Base-by-base conservation (phyloP, 192 early-diverging fungal genomes). In the Coemansia sp. region DNA sequence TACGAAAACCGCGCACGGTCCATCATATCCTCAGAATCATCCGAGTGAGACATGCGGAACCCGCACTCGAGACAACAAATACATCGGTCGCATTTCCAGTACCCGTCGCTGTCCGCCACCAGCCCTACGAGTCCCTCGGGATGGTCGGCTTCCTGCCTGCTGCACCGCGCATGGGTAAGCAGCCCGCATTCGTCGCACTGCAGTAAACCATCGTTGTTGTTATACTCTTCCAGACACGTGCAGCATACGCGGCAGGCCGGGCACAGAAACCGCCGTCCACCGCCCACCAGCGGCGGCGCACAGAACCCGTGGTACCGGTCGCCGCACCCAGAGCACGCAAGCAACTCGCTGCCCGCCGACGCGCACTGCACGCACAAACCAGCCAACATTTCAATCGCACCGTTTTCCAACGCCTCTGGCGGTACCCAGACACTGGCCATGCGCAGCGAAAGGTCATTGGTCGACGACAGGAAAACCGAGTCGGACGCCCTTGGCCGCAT, bases 301-400 rank as follows among this genome's bases (percentile, higher is more conserved):
- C 87, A 88, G 18, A 76, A 73, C 3, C 34, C 42, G 56, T 87
- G 87, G 60, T 78, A 86, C 7, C 22, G n/a, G 34, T 86, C 84
- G 14, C 73, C 78, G 51, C 87, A 88, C 10, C 68, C 73, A 34
- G 49, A 14, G 48, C 86, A 88, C 18, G 61, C 33, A 12, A 52
- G 42, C 57, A 85, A 54, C 1, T 33, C 31, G 28, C 51, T 52
- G 18, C 71, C 71, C 4, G 66, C 52, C 16, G 78, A 71, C 8
- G 67, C 67, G 22, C 82, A 83, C 48, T 50, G 64, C 58, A 64
- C 42, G 49, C 80, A 82, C 52, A 69, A 32, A 8, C 31, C 62
- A 4, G n/a, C n/a, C n/a, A 59, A 48, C 14, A 59, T 31, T 42
- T 17, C 30, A 6, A 60, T 40, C 17, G 18, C 18, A 52, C 33